Conservation (phyloP, 176 grass and related monocot species). For the Oryza meridionalis region DNA sequence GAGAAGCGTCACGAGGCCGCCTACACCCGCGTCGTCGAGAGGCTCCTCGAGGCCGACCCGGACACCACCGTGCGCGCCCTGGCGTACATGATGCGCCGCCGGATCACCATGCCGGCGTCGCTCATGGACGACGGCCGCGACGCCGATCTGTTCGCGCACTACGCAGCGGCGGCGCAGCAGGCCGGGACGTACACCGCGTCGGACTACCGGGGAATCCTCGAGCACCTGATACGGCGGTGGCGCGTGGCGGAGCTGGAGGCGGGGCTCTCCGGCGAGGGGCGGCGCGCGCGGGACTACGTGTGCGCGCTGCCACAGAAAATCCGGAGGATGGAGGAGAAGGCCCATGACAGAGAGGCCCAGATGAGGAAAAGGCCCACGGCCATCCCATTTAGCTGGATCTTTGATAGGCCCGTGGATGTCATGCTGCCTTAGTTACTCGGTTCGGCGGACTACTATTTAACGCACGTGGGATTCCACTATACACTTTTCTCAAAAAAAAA, state of each 20-base stretch:
- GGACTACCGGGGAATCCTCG: constrained; percentile 72
- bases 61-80: constrained; percentile 58
- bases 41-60: constrained; percentile 61
- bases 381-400: constrained; percentile 69
- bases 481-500: too few relatives aligned
- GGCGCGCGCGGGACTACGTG: constrained; percentile 61
- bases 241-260: constrained; percentile 40
- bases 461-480: too few relatives aligned
- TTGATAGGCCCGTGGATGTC: constrained; percentile 20
- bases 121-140: constrained; percentile 63
- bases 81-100: constrained; percentile 73
- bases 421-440: too few relatives aligned
- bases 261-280: constrained; percentile 62
- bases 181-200: constrained; percentile 56
- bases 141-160: constrained; percentile 52
- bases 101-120: constrained; percentile 60
- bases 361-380: neutral
- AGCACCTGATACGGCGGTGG: constrained; percentile 61
- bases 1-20: constrained; percentile 91
- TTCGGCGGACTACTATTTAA: too few relatives aligned
- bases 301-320: constrained; percentile 57
- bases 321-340: constrained; percentile 53
- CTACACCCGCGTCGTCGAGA: constrained; percentile 52
- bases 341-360: constrained; percentile 23
- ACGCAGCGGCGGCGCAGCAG: constrained; percentile 48